Base-by-base conservation (phyloP, 148 eudicot genomes). In the Polygonum aviculare region DNA sequence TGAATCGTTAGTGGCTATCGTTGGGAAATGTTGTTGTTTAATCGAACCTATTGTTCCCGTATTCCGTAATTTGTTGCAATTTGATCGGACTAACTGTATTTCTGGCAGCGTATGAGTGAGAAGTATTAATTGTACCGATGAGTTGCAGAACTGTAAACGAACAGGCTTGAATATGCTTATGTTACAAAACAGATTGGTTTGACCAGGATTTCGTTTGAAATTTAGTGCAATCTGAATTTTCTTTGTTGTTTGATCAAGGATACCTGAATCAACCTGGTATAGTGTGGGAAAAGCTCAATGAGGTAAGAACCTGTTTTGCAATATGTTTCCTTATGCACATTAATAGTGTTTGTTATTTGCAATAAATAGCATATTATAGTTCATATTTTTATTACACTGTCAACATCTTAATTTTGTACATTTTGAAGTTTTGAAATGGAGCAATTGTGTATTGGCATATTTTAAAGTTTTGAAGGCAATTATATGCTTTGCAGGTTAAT, bases 271-370 rank as follows among this genome's bases (percentile, higher is more conserved):
- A 94, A 84, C 96, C 98, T 77, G 97, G 88, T 80, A 78, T 94
- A 80, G 97, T 92, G 16, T 94, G 98, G 98, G 98, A 92, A 84
- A 92, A 90, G 82, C 83, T 94, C 75, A 92, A 92, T 79, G 97
- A 94, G 98, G 98, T 94, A 79, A 85, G 75, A 75, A 15, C 22
- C n/a, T 3, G 4, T 39, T 52, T 5, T 1, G 21, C 9, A 14
- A 7, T 40, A 26, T 26, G 31, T 26, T 26, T 26, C 31, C 31
- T 26, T 26, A 26, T 26, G 31, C 31, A 26, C 31, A 26, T 26
- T 26, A 26, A 26, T 26, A 26, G 31, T 26, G 31, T 26, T 26
- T 26, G 31, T 26, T 26, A 26, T 26, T 26, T 26, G 31, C 31
- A 26, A 0, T 26, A 26, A 26, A 26, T 26, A 26, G 1, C 0